Evolutionary conservation across 2,329 filamentous ascomycete genomes (phyloP), one percentile per base, ranked within the genome.

Genomic region (Spiromastix sp.): DNA sequence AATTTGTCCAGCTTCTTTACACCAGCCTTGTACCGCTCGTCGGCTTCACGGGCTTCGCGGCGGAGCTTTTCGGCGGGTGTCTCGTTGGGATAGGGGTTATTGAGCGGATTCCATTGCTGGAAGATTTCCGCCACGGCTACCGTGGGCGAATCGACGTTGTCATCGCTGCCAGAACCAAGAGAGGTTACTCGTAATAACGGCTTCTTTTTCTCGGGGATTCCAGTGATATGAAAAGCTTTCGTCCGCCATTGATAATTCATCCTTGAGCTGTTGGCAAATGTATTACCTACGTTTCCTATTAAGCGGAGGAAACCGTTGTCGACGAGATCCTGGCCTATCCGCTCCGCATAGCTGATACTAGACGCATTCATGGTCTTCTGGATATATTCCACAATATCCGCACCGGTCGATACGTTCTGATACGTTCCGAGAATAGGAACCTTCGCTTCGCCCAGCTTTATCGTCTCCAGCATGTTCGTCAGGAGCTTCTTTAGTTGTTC

Each of bases 241-340:
- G 87, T 77, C 36, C 85, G 81, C 91, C 91, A 98, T 59, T 98
- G 91, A 59, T 98, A 98, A 56, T 84, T 89, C 77, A 96, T 82
- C 61, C 82, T 85, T 45, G 87, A 94, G 68, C 87, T 96, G 64
- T 98, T 98, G 49, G 89, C 87, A 56, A 98, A 98, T 1, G 81
- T 85, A 62, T 76, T 96, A 41, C 91, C 91, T 36, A 98, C 87
- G 50, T 91, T 95, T 45, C 91, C 91, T 42, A 98, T 77, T 35
- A 98, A 69, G 34, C 91, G 79, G 52, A 98, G 67, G 54, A 95
- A 89, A 24, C 91, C 89, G 54, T 83, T 77, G 18, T 75, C 67
- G 34, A 95, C 79, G 46, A 98, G 70, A 56, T 98, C 91, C 63
- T 98, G 91, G 8, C 91, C 91, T 46, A 98, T 89, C 30, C 82